Conservation (phyloP, 2,329 filamentous ascomycete species). For the Nemania sp. region DNA sequence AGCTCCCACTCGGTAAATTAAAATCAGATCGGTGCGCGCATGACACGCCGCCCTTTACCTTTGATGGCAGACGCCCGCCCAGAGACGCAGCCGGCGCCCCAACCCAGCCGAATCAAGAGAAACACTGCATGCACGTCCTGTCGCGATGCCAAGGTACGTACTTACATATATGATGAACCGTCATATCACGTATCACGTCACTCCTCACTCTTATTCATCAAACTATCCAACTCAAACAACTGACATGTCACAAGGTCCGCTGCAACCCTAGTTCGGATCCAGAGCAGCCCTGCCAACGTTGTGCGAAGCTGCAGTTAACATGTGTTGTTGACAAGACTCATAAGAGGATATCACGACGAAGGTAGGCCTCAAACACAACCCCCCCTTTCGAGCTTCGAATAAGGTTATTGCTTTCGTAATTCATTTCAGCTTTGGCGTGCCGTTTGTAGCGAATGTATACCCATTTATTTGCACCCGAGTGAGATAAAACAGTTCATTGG, state of each 20-base stretch:
- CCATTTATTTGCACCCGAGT: not conserved
- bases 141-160: slow-evolving; percentile 51
- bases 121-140: slow-evolving; percentile 52
- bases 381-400: not conserved
- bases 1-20: slow-evolving; percentile 23
- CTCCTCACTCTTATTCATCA: not conserved
- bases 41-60: slow-evolving; percentile 39
- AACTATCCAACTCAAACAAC: not conserved
- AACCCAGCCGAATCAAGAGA: slow-evolving; percentile 49
- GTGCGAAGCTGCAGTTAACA: slow-evolving; percentile 46
- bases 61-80: slow-evolving; percentile 45
- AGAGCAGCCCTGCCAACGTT: slow-evolving; percentile 49
- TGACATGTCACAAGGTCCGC: slow-evolving; percentile 46
- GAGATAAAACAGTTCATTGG: not conserved
- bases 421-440: not conserved
- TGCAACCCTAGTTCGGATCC: slow-evolving; percentile 49
- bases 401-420: not conserved
- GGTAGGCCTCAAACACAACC: slow-evolving; percentile 40
- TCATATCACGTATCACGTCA: not conserved
- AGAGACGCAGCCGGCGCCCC: slow-evolving; percentile 39
- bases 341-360: slow-evolving; percentile 51
- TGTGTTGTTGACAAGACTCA: slow-evolving; percentile 52
- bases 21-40: slow-evolving; percentile 25
- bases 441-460: not conserved
- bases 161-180: too few species aligned